Conservation (phyloP, 306 rosid genomes). For the Gastrolobium bilobum region DNA sequence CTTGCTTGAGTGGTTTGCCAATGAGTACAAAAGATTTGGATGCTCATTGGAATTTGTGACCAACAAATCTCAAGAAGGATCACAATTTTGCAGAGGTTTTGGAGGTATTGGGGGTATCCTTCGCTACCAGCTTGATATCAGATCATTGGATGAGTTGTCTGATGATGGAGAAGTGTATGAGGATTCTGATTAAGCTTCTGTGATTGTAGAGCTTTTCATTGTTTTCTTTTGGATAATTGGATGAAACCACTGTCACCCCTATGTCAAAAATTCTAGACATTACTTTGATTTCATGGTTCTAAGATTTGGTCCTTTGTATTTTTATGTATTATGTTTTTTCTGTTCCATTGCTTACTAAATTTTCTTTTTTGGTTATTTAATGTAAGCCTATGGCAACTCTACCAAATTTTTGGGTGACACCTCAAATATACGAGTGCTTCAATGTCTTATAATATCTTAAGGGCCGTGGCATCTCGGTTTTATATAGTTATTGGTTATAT, state of each 20-base stretch:
- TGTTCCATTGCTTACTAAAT: not conserved
- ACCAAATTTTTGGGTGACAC: not conserved
- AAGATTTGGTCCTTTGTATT: too few species aligned
- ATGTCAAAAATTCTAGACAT: constrained; percentile 2
- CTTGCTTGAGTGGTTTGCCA: constrained; percentile 93
- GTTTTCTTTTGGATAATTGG: constrained; percentile 7
- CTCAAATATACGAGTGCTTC: not conserved
- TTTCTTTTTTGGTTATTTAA: not conserved
- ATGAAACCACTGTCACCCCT: not conserved
- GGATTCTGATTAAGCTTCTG: constrained; percentile 62
- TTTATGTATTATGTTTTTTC: not conserved
- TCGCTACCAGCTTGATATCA: constrained; percentile 91
- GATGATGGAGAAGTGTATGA: constrained; percentile 71
- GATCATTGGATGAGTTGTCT: constrained; percentile 82
- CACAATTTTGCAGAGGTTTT: constrained; percentile 91
- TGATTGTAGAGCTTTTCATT: not conserved
- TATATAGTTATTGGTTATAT: not conserved
- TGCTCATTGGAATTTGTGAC: constrained; percentile 88
- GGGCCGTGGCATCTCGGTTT: not conserved
- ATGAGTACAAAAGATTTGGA: constrained; percentile 79
- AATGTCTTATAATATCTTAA: not conserved
- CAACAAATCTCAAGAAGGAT: constrained; percentile 93
- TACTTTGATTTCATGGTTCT: constrained; percentile 15
- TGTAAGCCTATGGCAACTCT: not conserved
- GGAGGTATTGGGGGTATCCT: constrained; percentile 95